Conservation (phyloP, 2,329 filamentous ascomycete species). For the Chrysosphaeria jannelii region DNA sequence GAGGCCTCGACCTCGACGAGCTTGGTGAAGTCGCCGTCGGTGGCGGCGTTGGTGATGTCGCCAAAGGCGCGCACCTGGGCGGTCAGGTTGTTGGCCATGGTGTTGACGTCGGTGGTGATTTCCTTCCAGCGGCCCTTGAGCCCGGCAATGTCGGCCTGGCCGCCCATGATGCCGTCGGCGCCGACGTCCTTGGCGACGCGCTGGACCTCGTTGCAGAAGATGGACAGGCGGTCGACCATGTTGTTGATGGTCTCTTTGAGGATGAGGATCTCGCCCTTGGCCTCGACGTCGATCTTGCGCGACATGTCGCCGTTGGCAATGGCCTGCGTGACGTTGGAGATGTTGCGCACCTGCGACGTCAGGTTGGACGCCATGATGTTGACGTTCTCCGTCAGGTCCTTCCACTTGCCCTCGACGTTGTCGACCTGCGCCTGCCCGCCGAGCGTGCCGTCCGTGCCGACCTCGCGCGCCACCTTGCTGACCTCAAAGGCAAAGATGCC, state of each 20-base stretch:
- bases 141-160: constrained; percentile 79
- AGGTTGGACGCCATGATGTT: constrained; percentile 46
- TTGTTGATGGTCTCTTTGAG: constrained; percentile 94
- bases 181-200: constrained; percentile 88
- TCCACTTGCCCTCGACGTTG: constrained; percentile 93
- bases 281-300: constrained; percentile 82
- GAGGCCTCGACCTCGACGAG: constrained; percentile 91
- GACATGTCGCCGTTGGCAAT: constrained; percentile 91
- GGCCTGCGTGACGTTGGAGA: constrained; percentile 78
- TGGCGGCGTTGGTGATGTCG: constrained; percentile 92
- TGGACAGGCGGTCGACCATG: constrained; percentile 87
- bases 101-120: constrained; percentile 90
- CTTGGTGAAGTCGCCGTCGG: constrained; percentile 90
- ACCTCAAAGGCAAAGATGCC: constrained; percentile 92
- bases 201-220: constrained; percentile 90
- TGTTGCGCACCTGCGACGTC: constrained; percentile 55
- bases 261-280: constrained; percentile 78
- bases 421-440: constrained; percentile 84
- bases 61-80: constrained; percentile 94
- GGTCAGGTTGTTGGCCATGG: constrained; percentile 54
- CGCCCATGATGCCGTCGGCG: constrained; percentile 94
- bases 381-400: constrained; percentile 76
- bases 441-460: constrained; percentile 82
- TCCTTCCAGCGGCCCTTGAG: constrained; percentile 93
- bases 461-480: constrained; percentile 79